Conservation (phyloP, 2,329 filamentous ascomycete genomes). For the Madurella fahalii region DNA sequence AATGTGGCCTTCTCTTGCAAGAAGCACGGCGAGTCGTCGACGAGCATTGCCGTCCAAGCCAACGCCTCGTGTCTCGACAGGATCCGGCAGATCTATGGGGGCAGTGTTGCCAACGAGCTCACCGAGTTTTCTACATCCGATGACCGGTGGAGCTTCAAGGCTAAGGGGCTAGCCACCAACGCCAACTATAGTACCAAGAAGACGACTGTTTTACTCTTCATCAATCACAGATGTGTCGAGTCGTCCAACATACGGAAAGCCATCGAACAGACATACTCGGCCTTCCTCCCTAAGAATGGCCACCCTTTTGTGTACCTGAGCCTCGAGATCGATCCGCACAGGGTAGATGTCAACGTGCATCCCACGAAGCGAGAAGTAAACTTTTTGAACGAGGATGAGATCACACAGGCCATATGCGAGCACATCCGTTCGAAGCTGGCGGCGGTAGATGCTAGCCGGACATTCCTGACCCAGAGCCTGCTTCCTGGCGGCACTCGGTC, state of each 20-base stretch:
- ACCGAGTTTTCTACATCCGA: conserved; percentile 71
- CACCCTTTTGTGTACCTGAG: conserved; percentile 93
- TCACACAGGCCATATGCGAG: conserved; percentile 79
- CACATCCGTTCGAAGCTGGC: conserved; percentile 74
- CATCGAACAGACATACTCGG: conserved; percentile 82
- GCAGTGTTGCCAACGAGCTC: conserved; percentile 79
- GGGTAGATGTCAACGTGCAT: conserved; percentile 96
- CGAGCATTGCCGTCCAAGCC: conserved; percentile 74
- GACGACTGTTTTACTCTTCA: conserved; percentile 84
- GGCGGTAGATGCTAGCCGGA: conserved; percentile 86
- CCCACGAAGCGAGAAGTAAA: conserved; percentile 96
- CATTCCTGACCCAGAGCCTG: conserved; percentile 89
- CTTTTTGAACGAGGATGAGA: conserved; percentile 96
- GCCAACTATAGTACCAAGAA: conserved; percentile 94
- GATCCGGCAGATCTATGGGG: conserved; percentile 86
- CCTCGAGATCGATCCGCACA: conserved; percentile 83
- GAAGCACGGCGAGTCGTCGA: conserved; percentile 84
- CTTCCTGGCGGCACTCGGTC: conserved; percentile 60
- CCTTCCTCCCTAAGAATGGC: conserved; percentile 86
- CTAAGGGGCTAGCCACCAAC: conserved; percentile 78
- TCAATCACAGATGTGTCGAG: conserved; percentile 93
- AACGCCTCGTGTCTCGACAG: conserved; percentile 71
- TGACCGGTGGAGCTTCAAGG: conserved; percentile 76
- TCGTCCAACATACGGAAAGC: conserved; percentile 84
- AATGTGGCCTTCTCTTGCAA: conserved; percentile 96